Percentiles rank a stretch among this genome's conserved stretches.
These are phyloP conservation scores for Hypsizygus marmoreus DNA, from an alignment of 768 basidiomycete species.

Conservation along the genomic window DNA sequence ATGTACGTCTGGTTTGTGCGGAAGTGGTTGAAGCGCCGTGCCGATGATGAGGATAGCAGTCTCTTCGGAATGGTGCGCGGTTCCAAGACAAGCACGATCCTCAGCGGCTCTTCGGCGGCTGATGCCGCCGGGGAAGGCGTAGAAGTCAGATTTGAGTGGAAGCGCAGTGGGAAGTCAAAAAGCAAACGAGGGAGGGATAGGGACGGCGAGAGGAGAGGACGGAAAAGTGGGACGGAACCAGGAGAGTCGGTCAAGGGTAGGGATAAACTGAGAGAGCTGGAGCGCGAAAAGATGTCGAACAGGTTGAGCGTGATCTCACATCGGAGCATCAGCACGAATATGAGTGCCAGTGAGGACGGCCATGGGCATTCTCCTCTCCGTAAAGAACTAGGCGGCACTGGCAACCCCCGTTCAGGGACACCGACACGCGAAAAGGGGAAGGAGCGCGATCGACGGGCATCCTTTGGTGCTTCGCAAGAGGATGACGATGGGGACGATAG, in stretches of 20 bases:
- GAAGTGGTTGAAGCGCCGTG: constrained; percentile 67
- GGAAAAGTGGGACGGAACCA: constrained; percentile 48
- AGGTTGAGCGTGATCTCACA: constrained; percentile 43
- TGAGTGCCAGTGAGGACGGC: constrained; percentile 25
- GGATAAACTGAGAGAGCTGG: constrained; percentile 13
- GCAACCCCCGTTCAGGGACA: constrained; percentile 3
- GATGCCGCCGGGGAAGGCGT: constrained; percentile 41
- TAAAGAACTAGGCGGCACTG: neutral
- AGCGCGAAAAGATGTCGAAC: constrained; percentile 20
- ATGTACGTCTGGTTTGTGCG: constrained; percentile 80
- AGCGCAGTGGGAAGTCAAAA: constrained; percentile 35
- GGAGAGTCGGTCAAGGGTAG: constrained; percentile 30
- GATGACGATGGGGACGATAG: constrained; percentile 73
- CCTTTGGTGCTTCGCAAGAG: neutral
- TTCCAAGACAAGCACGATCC: too few species aligned
- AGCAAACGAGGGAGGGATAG: constrained; percentile 9
- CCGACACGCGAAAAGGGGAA: constrained; percentile 6
- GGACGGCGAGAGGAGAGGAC: constrained; percentile 48
- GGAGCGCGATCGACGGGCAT: constrained; percentile 5
- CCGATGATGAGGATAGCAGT: constrained; percentile 37
- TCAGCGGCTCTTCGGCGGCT: neutral
- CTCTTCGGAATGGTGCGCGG: constrained; percentile 39
- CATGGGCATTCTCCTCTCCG: constrained; percentile 15
- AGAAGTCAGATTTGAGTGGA: constrained; percentile 84
- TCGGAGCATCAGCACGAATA: constrained; percentile 36